Evolutionary conservation across 179 eudicot species (phyloP).

Genomic region (Amaranthus tricolor): DNA sequence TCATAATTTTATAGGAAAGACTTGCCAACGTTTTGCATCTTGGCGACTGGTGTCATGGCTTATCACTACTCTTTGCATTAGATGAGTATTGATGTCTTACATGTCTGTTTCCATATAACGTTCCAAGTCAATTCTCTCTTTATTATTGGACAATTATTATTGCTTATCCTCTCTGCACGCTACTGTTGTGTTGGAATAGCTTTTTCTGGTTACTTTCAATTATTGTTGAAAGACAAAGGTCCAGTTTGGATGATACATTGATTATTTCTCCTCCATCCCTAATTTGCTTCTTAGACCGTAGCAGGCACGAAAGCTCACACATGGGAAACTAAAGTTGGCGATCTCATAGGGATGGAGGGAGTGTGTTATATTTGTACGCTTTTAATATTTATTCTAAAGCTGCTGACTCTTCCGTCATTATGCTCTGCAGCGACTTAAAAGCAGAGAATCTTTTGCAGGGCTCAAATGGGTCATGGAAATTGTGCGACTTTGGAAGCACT

Average conservation of each 20-base stretch:
- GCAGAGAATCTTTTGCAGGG: constrained; percentile 92
- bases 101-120: not conserved
- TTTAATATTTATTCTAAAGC: not conserved
- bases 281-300: too few species aligned
- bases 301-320: too few species aligned
- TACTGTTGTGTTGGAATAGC: too few species aligned
- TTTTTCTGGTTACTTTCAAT: not conserved
- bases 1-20: too few species aligned
- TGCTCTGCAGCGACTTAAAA: constrained; percentile 76
- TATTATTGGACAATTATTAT: too few species aligned
- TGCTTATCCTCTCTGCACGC: too few species aligned
- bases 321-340: too few species aligned
- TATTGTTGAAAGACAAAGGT: not conserved
- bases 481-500: constrained; percentile 96
- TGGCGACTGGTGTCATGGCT: too few species aligned
- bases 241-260: not conserved
- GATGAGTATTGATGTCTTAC: constrained; percentile 10
- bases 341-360: too few species aligned
- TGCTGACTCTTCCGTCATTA: constrained; percentile 10
- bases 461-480: constrained; percentile 87
- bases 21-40: not conserved
- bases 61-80: not conserved
- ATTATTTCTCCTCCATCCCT: too few species aligned
- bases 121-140: too few species aligned
- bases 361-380: not conserved